Evolutionary conservation across 2,329 filamentous ascomycete species (phyloP), one percentile per base, ranked within the genome.

Genomic region (Chaetomiaceae sp.): DNA sequence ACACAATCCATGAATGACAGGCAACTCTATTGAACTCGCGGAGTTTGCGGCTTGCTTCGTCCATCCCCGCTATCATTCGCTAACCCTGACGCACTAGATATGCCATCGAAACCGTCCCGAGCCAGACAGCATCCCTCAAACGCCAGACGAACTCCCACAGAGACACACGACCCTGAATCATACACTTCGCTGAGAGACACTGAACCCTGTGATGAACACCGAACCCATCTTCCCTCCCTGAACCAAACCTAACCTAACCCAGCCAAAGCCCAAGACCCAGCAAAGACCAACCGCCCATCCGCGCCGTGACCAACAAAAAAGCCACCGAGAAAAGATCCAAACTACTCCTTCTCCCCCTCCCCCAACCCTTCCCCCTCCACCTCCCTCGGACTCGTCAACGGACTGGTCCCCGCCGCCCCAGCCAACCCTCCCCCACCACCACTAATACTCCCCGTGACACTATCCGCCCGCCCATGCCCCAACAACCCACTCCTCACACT

Each of bases 401-500:
- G 52, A 36, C 55, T 58, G 8, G 62, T 60, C 22, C 76, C 74
- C 41, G 78, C 76, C 30, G 89, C 65, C 12, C 83, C 81, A 55
- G 80, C 84, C 14, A 76, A 60, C 8, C 10, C 10, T 10, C 9
- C 34, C 34, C 34, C 39, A 1, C 34, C 39, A 1, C 75, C 78
- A 6, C 75, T 78, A 53, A 89, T 83, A 63, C 86, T 91, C 20
- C 86, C 85, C 51, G 74, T 84, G 45, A 91, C 79, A 65, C 89
- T 95, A 62, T 95, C 88, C 40, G 87, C 84, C 51, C 88, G 77
- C 2, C 78, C 80, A 63, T 95, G 90, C 1, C 87, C 86, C 3
- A 87, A 63, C 1, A 84, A 68, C 0, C 86, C 88, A 62, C 88
- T 95, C 44, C 87, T 78, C 24, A 94, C 71, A 60, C 88, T 95